These are phyloP conservation scores for Penicillium bialowiezense DNA, from an alignment of 495 filamentous ascomycete species.

Conservation along the genomic window DNA sequence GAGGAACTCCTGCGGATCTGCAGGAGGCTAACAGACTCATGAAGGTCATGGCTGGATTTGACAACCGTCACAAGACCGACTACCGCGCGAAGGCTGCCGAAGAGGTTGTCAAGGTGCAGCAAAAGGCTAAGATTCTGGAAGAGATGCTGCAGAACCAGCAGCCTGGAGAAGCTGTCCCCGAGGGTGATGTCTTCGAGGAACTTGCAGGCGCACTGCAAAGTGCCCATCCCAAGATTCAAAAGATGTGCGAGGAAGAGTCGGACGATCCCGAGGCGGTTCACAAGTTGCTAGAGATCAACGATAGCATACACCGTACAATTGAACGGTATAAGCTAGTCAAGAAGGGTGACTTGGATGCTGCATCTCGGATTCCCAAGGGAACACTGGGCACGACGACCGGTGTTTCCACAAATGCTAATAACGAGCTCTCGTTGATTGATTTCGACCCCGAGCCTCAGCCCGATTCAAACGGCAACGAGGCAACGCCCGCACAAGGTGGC, in stretches of 20 bases:
- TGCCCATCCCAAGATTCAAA: slow-evolving; percentile 97
- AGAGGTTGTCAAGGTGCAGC: slow-evolving; percentile 88
- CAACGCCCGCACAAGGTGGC: slow-evolving; percentile 30
- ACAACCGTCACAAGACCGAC: slow-evolving; percentile 91
- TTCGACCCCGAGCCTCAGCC: slow-evolving; percentile 70
- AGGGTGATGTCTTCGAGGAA: slow-evolving; percentile 96
- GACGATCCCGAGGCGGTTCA: slow-evolving; percentile 94
- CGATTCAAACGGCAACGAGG: slow-evolving; percentile 45
- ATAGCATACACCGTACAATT: slow-evolving; percentile 95
- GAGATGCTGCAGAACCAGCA: slow-evolving; percentile 86
- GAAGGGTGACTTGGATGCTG: slow-evolving; percentile 87
- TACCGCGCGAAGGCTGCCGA: slow-evolving; percentile 97
- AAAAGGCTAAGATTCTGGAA: slow-evolving; percentile 85
- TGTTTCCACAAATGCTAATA: slow-evolving; percentile 69
- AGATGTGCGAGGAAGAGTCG: slow-evolving; percentile 98
- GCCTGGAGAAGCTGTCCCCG: slow-evolving; percentile 75
- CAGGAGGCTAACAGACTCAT: slow-evolving; percentile 96
- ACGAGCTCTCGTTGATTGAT: slow-evolving; percentile 91
- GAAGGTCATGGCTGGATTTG: slow-evolving; percentile 98
- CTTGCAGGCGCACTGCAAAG: slow-evolving; percentile 87
- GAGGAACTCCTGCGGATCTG: slow-evolving; percentile 86
- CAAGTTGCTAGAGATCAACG: slow-evolving; percentile 94
- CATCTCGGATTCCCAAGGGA: slow-evolving; percentile 81
- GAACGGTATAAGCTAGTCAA: slow-evolving; percentile 92
- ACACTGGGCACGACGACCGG: slow-evolving; percentile 70